Evolutionary conservation across 768 basidiomycete species (phyloP), one percentile per base, ranked within the genome.

Genomic region (Melanogaster broomeanus): DNA sequence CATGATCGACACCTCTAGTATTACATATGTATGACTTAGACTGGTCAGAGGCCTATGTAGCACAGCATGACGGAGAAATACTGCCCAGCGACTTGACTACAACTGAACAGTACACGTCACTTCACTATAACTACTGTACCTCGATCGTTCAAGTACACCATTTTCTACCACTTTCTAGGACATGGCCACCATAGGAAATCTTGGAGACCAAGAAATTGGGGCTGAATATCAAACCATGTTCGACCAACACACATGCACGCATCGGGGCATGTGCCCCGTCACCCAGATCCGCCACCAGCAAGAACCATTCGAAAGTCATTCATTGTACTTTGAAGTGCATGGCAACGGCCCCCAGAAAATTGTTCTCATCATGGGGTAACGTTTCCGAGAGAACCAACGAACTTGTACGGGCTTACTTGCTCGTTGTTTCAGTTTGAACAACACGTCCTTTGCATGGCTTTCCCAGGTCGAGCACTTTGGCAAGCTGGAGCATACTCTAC

Each of bases 241-340:
- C 62, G 77, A 84, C 58, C 72, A 82, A 1, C 49, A 66, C 0
- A 90, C 88, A 4, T 83, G 84, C 59, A 73, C 78, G 5, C 78
- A 82, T 28, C 85, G 84, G 45, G 90, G 90, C 7, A 75, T 90
- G n/a, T 92, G 88, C 61, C 88, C 87, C 3, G 83, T 90, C 15
- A 82, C 82, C 2, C 61, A 73, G 25, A 69, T 83, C 5, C 74
- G 74, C 24, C 68, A 73, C 15, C 76, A 81, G 57, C 72, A 67
- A n/a, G 70, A 75, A 45, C 66, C 77, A 0, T 53, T 84, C 3
- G 80, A 87, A 61, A 84, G 80, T 44, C 88, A 90, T 61, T 88
- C 87, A 1, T 72, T 92, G 2, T 93, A 92, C 67, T 92, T 78
- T 55, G 88, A 91, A 65, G 78, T 84, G 35, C 91, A 93, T 65